phyloP scores from a whole-genome alignment of 192 early-diverging fungal genomes.

The Coemansia sp. region DNA sequence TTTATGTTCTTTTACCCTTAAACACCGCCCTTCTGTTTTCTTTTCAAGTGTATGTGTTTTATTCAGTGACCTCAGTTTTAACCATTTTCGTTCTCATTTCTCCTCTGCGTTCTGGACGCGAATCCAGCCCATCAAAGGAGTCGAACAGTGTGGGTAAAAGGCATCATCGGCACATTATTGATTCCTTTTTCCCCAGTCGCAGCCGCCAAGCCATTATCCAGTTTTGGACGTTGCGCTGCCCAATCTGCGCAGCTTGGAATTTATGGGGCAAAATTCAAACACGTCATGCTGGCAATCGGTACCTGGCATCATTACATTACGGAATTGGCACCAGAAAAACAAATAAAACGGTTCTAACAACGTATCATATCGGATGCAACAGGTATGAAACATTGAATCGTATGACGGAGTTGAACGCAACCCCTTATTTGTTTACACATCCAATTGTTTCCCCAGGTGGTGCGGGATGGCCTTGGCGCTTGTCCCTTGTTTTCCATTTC shows the following conservation, averaged over 20 bases:
- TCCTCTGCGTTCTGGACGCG: constrained; percentile 2
- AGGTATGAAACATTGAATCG: not conserved
- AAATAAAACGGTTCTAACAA: too few relatives aligned
- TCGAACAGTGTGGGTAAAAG: constrained; percentile 30
- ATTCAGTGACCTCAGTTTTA: constrained; percentile 12
- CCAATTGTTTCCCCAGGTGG: too few relatives aligned
- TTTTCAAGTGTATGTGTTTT: not conserved
- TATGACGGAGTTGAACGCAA: not conserved
- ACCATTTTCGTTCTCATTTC: constrained; percentile 12
- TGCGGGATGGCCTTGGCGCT: too few relatives aligned
- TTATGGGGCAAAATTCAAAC: not conserved
- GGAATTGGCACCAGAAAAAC: too few relatives aligned
- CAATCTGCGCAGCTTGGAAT: not conserved
- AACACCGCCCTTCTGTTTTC: not conserved
- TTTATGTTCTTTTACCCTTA: not conserved
- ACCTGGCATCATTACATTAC: too few relatives aligned
- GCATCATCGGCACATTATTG: constrained; percentile 15
- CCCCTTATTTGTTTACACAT: not conserved
- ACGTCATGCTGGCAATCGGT: not conserved
- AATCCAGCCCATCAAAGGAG: constrained; percentile 7
- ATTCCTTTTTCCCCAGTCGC: not conserved
- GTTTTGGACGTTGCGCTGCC: not conserved
- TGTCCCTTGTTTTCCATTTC: too few relatives aligned
- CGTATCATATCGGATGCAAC: too few relatives aligned
- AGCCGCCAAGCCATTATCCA: not conserved